phyloP scores from a whole-genome alignment of 768 basidiomycete genomes.

The Russula sp. region DNA sequence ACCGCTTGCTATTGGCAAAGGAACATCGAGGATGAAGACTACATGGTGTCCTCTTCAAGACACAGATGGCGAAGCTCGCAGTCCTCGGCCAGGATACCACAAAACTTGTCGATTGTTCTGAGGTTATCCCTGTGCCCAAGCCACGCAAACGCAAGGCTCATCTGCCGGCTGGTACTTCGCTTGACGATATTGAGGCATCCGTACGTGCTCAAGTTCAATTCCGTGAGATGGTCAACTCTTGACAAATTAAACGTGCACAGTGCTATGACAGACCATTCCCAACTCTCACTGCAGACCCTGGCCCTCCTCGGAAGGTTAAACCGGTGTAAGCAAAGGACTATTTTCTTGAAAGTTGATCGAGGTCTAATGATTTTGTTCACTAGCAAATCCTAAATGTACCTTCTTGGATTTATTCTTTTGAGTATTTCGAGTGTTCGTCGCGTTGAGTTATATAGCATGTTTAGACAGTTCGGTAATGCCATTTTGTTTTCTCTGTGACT shows the following conservation, averaged over 20 bases:
- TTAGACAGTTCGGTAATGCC: background rate
- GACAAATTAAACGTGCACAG: constrained; percentile 6
- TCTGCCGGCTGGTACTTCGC: constrained; percentile 19
- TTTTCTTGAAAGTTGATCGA: background rate
- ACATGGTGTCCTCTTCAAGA: constrained; percentile 33
- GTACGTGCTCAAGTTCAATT: background rate
- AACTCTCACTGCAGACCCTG: constrained; percentile 12
- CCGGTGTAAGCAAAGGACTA: constrained; percentile 16
- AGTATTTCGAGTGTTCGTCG: background rate
- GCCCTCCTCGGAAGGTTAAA: constrained; percentile 4
- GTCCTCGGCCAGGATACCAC: constrained; percentile 34
- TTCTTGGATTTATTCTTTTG: background rate
- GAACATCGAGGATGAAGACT: constrained; percentile 35
- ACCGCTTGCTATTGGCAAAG: constrained; percentile 40
- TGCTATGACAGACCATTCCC: constrained; percentile 4
- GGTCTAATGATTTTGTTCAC: background rate
- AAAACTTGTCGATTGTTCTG: constrained; percentile 31
- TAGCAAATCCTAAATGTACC: background rate
- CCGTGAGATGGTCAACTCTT: background rate
- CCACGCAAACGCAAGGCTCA: background rate
- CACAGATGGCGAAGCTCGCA: constrained; percentile 36
- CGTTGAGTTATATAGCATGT: background rate
- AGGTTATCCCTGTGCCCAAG: constrained; percentile 21
- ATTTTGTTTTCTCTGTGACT: too few species aligned
- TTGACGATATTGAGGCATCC: constrained; percentile 2